These are phyloP conservation scores for Lactuca sativa DNA, from an alignment of 129 eudicot species.

Conservation along the genomic window DNA sequence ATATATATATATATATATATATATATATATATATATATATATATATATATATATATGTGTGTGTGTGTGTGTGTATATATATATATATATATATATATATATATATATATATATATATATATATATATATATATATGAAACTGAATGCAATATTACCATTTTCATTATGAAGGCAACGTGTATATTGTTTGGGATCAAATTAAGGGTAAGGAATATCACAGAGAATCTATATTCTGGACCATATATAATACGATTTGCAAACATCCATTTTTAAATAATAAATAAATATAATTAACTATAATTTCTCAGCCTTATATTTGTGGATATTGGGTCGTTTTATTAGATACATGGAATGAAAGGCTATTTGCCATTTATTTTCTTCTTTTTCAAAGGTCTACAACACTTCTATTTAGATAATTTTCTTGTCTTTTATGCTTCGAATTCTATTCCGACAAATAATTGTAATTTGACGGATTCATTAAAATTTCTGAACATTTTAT, in stretches of 20 bases:
- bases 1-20: too few species aligned
- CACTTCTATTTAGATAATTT: conserved; percentile 27
- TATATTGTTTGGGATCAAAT: conserved; percentile 28
- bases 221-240: conserved; percentile 32
- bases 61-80: too few species aligned
- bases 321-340: conserved; percentile 20
- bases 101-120: too few species aligned
- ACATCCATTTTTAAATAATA: neutral
- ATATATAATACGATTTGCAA: conserved; percentile 13
- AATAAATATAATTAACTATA: conserved; percentile 1
- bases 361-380: conserved; percentile 18
- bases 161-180: conserved; percentile 1
- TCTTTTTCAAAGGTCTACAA: conserved; percentile 32
- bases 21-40: too few species aligned
- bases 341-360: conserved; percentile 20
- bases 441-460: neutral
- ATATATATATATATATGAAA: too few species aligned
- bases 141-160: neutral
- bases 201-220: conserved; percentile 27
- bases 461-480: neutral
- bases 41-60: too few species aligned
- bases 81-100: too few species aligned
- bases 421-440: neutral
- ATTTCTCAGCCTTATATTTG: conserved; percentile 23
- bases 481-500: neutral